Evolutionary conservation across 192 early-diverging fungal genomes (phyloP).

Genomic region (Backusella parvicylindrica): DNA sequence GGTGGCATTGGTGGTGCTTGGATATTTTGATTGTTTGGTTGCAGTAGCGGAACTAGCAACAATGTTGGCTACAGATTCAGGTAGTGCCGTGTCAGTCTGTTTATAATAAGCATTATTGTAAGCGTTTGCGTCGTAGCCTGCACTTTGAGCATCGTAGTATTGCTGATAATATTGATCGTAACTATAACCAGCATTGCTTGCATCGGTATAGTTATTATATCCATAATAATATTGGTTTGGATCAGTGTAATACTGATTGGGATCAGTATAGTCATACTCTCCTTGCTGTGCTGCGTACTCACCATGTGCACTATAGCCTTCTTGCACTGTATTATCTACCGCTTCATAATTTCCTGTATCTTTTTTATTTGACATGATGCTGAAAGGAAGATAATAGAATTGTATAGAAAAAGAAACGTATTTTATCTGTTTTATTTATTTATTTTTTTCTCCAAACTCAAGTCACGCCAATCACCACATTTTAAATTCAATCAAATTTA

Average conservation of each 20-base stretch:
- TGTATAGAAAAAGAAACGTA: neutral
- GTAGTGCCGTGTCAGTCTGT: neutral
- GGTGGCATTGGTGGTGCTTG: neutral
- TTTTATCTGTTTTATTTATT: neutral
- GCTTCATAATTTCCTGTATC: neutral
- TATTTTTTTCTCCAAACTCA: neutral
- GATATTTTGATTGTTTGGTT: neutral
- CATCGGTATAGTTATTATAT: neutral
- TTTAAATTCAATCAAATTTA: neutral
- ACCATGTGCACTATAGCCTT: neutral
- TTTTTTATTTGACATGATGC: neutral
- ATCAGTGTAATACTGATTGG: constrained; percentile 13
- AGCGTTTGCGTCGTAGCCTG: neutral
- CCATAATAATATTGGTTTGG: constrained; percentile 13
- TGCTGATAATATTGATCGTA: constrained; percentile 8
- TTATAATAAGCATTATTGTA: constrained; percentile 1
- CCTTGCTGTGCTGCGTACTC: constrained; percentile 4
- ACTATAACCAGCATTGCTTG: neutral
- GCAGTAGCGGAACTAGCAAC: neutral
- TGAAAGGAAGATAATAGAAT: neutral
- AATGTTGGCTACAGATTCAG: constrained; percentile 4
- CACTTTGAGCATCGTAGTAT: neutral
- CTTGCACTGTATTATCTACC: neutral
- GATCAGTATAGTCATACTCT: constrained; percentile 11
- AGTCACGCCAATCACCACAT: neutral